Percentiles rank a stretch among this genome's conserved stretches.
Conservation (phyloP, 768 basidiomycete genomes). For the Rhodotorula paludigena region DNA sequence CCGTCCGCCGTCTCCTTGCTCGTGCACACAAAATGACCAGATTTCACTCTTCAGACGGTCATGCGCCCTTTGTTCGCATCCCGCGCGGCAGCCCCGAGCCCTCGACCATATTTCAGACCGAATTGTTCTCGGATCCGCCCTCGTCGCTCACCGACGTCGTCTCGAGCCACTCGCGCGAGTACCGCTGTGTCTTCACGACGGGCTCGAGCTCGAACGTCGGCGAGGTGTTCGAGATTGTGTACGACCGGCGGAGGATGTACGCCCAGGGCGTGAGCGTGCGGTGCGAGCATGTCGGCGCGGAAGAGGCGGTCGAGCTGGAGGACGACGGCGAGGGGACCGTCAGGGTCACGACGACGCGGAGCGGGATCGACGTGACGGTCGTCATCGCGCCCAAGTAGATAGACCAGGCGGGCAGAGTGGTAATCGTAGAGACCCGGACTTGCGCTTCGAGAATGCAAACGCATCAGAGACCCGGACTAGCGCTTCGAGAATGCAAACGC, state of each 20-base stretch:
- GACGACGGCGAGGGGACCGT: slow-evolving; percentile 10
- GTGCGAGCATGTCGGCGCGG: slow-evolving; percentile 18
- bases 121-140: slow-evolving; percentile 30
- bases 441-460: no score
- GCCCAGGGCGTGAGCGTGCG: slow-evolving; percentile 22
- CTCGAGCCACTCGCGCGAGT: slow-evolving; percentile 19
- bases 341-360: slow-evolving; percentile 4
- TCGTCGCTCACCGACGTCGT: slow-evolving; percentile 6
- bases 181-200: slow-evolving; percentile 25
- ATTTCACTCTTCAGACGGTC: slow-evolving; percentile 17
- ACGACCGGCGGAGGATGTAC: slow-evolving; percentile 39
- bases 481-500: no score
- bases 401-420: no score
- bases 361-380: slow-evolving; percentile 3
- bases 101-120: slow-evolving; percentile 24
- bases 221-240: slow-evolving; percentile 28
- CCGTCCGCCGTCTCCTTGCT: accelerated
- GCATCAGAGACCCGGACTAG: no score
- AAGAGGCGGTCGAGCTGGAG: slow-evolving; percentile 10
- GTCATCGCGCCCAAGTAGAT: slow-evolving; percentile 14
- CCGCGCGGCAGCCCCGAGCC: background rate
- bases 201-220: background rate
- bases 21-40: no score
- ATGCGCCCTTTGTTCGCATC: slow-evolving; percentile 29
- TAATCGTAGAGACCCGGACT: no score